Base-by-base conservation (phyloP, 352 stramenopile species). In the Globisporangium uncinulatum region DNA sequence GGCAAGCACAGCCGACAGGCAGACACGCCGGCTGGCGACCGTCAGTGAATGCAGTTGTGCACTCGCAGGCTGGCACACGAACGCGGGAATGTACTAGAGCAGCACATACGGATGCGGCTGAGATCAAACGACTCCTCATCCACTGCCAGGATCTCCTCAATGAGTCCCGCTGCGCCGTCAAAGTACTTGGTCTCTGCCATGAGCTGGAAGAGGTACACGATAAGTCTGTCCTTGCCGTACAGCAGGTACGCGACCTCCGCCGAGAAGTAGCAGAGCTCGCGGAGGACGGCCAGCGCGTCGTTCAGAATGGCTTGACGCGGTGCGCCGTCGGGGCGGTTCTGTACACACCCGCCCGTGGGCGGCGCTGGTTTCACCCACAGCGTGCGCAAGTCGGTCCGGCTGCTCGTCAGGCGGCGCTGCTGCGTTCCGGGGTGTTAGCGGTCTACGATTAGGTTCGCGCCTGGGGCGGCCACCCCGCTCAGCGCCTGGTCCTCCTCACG, bases 181-280 rank as follows among this genome's bases (percentile, higher is more conserved):
- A 98, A 98, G 62, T 91, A 92, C 47, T 79, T 80, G 54, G 86
- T 68, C 57, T 97, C 82, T 4, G 77, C 70, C 70, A 98, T 86
- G 47, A 98, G 77, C 48, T 96, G 90, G 61, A 98, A 98, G n/a
- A 98, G 67, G 65, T 96, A 96, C 56, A 95, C 75, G 11, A 98
- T 79, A 4, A 98, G 86, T 8, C 81, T 78, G 52, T 95, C 79
- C 50, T 94, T 88, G 59, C 86, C 63, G 54, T 84, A 88, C 8
- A 94, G 70, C 55, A 89, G 73, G 14, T 77, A 59, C 8, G 84
- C 74, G 57, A 95, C 55, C 29, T 66, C 70, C 3, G 80, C 66
- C 6, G 86, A 89, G 54, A 92, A 84, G 63, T 93, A 94, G 67
- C 79, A 89, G 21, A 96, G 69, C 44, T 95, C 85, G 11, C 85